Conservation (phyloP, 192 early-diverging fungal species). For the Mortierella claussenii region DNA sequence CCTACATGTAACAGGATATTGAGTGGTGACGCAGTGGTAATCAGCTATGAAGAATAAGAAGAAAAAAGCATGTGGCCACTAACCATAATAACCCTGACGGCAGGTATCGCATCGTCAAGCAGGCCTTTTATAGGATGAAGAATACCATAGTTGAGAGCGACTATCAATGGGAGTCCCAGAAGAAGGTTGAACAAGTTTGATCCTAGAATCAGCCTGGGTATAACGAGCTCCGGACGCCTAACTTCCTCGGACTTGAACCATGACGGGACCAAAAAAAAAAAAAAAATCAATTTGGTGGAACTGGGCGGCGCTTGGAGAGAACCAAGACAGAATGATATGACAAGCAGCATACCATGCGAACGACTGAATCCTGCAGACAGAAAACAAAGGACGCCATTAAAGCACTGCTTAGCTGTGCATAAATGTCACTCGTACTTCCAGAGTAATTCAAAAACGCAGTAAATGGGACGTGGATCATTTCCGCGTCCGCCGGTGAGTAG, state of each 20-base stretch:
- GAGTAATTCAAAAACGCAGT: constrained; percentile 43
- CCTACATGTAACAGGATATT: neutral
- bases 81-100: constrained; percentile 34
- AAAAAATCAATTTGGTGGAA: too few relatives aligned
- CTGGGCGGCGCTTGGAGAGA: too few relatives aligned
- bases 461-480: constrained; percentile 25
- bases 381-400: constrained; percentile 48
- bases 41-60: neutral
- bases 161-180: constrained; percentile 23
- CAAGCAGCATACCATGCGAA: constrained; percentile 28
- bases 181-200: constrained; percentile 21
- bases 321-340: too few relatives aligned
- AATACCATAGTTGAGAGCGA: constrained; percentile 24
- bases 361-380: constrained; percentile 40
- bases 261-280: too few relatives aligned
- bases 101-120: constrained; percentile 32
- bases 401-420: constrained; percentile 28
- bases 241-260: constrained; percentile 44
- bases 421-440: constrained; percentile 30
- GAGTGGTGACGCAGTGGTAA: too few relatives aligned
- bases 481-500: constrained; percentile 13
- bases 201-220: constrained; percentile 22
- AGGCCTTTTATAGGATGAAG: constrained; percentile 34
- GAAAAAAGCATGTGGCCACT: neutral
- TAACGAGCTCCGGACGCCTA: constrained; percentile 18